Base-by-base conservation (phyloP, 345 rosid genomes). In the Leavenworthia alabamica region DNA sequence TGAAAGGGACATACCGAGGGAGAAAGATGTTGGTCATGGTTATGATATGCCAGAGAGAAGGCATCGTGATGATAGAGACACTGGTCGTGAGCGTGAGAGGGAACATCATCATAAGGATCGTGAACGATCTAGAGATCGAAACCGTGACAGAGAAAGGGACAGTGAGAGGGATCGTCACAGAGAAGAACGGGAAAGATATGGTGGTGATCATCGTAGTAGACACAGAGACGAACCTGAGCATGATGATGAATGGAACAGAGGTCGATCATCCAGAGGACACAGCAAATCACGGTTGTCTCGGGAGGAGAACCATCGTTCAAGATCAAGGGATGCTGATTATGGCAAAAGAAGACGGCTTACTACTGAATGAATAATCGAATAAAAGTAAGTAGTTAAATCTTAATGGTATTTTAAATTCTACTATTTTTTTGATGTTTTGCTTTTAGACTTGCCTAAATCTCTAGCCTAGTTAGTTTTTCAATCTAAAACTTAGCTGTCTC, bases 271-370 rank as follows among this genome's bases (percentile, higher is more conserved):
- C 41, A 78, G 84, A 67, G 75, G 86, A 35, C 86, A 76, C 65
- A 82, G 79, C 74, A 86, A 79, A 73, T 81, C 88, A 8, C 73
- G 81, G 41, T 41, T 81, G 42, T 73, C 82, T 51, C 80, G 81
- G 42, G 88, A 82, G 73, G 88, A 82, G 19, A 86, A 81, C 31
- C 85, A 81, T 75, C 84, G 81, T 37, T 80, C 86, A 22, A 78
- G 82, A 59, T 84, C 89, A 57, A 82, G 89, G 65, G 91, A 84
- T 63, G 80, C 81, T 72, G 89, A 87, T 67, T 85, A 84, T 83
- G 89, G 86, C 45, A 86, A 86, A 78, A 84, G 95, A 69, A 80
- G 95, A 35, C 78, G 88, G 49, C 85, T 81, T 52, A 73, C 82
- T 4, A 73, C 82, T 2, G 90, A 86, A 56, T 86, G 67, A 73